Percentiles rank a stretch among this genome's conserved stretches.
Conservation (phyloP, 208 protist genomes). For the Crithidia fasciculata region DNA sequence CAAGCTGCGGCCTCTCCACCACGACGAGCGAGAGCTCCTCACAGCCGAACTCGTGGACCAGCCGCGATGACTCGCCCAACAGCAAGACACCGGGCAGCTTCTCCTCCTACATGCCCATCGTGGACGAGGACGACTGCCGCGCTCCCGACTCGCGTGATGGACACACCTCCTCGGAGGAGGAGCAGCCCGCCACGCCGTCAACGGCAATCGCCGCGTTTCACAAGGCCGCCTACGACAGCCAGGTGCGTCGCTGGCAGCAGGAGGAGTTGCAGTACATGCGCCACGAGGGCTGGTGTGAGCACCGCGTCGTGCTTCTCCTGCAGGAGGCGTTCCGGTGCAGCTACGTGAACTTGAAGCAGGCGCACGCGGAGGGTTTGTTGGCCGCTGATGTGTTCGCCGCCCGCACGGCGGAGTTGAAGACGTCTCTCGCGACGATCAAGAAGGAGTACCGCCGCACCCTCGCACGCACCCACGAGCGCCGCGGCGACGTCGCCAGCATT, state of each 20-base stretch:
- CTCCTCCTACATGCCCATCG: conserved; percentile 31
- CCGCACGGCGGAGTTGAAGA: conserved; percentile 13
- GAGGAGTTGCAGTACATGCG: conserved; percentile 42
- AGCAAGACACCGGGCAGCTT: not conserved
- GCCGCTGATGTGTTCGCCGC: conserved; percentile 2
- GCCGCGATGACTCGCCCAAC: conserved; percentile 2
- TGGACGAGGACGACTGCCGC: conserved; percentile 27
- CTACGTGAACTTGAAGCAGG: conserved; percentile 14
- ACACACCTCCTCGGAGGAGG: not conserved
- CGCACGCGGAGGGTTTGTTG: conserved; percentile 6
- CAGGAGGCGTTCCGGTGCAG: conserved; percentile 48
- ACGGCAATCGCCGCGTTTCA: conserved; percentile 14
- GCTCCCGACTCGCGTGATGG: not conserved
- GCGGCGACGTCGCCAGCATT: conserved; percentile 29
- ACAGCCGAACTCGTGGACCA: conserved; percentile 15
- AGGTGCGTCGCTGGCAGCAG: conserved; percentile 36
- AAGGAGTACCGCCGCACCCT: conserved; percentile 52
- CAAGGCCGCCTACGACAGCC: conserved; percentile 28
- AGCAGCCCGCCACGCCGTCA: not conserved
- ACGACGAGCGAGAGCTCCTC: conserved; percentile 32
- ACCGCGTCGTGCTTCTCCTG: conserved; percentile 51
- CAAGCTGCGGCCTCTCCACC: conserved; percentile 16
- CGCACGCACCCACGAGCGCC: conserved; percentile 28
- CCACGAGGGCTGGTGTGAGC: conserved; percentile 37
- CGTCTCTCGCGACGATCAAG: conserved; percentile 33